Conservation (phyloP, 768 basidiomycete species). For the Termitomyces sp. region DNA sequence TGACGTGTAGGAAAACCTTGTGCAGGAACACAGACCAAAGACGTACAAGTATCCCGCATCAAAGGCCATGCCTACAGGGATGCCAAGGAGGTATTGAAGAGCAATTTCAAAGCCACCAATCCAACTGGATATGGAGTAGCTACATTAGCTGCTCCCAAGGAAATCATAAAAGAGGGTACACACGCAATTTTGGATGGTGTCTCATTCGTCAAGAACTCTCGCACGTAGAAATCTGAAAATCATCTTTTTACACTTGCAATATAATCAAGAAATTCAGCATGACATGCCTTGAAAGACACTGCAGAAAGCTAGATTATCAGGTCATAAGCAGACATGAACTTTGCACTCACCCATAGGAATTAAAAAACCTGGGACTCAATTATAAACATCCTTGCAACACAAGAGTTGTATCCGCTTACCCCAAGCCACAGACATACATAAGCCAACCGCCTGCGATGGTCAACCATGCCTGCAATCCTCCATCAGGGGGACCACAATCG, state of each 20-base stretch:
- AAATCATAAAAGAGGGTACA: background rate
- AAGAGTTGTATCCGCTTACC: background rate
- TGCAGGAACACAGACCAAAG: background rate
- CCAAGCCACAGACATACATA: constrained; percentile 13
- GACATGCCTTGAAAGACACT: constrained; percentile 13
- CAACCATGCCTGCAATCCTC: constrained; percentile 11
- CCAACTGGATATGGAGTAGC: constrained; percentile 14
- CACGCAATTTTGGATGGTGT: constrained; percentile 14
- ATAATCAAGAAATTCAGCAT: background rate
- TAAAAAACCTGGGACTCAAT: constrained; percentile 9
- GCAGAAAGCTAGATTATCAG: background rate
- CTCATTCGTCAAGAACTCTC: constrained; percentile 12
- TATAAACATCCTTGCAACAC: background rate
- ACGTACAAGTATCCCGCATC: constrained; percentile 22
- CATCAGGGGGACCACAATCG: constrained; percentile 2
- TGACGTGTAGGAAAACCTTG: background rate
- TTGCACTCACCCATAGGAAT: constrained; percentile 11
- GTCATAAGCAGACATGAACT: background rate
- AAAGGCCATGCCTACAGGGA: constrained; percentile 23
- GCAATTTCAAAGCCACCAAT: constrained; percentile 31
- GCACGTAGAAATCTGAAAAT: constrained; percentile 12
- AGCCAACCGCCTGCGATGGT: constrained; percentile 13
- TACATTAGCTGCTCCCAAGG: background rate
- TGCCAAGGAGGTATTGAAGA: constrained; percentile 22
- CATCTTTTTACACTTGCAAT: background rate